These are phyloP conservation scores for Crithidia brevicula DNA, from an alignment of 208 protist species.

Conservation along the genomic window DNA sequence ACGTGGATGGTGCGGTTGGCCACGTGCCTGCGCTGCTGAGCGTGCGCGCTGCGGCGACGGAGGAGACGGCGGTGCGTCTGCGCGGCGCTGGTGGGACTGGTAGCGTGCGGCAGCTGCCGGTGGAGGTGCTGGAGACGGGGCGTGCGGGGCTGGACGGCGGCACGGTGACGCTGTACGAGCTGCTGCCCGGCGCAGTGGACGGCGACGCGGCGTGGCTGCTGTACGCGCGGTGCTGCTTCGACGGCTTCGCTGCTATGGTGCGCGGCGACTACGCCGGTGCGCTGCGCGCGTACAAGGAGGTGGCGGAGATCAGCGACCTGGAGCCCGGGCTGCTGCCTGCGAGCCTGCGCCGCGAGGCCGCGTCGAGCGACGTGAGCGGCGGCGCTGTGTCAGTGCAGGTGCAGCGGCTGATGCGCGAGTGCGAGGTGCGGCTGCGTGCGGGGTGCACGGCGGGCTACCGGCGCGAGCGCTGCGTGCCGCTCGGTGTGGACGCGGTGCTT, in stretches of 20 bases:
- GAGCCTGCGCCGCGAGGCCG: conserved; percentile 24
- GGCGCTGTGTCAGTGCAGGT: conserved; percentile 23
- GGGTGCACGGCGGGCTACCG: conserved; percentile 2
- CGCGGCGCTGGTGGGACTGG: conserved; percentile 2
- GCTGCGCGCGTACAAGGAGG: conserved; percentile 30
- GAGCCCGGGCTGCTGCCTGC: conserved; percentile 20
- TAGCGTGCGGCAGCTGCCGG: conserved; percentile 30
- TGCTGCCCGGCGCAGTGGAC: conserved; percentile 20
- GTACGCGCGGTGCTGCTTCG: conserved; percentile 27
- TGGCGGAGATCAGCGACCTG: conserved; percentile 26
- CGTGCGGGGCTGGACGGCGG: conserved; percentile 14
- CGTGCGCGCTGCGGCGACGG: conserved; percentile 35
- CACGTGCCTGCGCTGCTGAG: conserved; percentile 29
- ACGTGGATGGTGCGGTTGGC: conserved; percentile 30
- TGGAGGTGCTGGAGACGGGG: conserved; percentile 33
- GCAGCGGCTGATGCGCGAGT: conserved; percentile 26
- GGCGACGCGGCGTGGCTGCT: conserved; percentile 32
- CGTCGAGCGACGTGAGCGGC: conserved; percentile 2
- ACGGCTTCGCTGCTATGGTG: conserved; percentile 47
- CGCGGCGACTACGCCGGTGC: conserved; percentile 41
- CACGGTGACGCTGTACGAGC: conserved; percentile 38
- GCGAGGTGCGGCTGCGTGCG: conserved; percentile 8
- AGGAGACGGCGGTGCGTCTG: conserved; percentile 47
- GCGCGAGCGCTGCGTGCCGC: background rate
- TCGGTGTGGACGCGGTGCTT: conserved; percentile 15